phyloP scores from a whole-genome alignment of 2,329 filamentous ascomycete species.

The Ascomycota sp. region DNA sequence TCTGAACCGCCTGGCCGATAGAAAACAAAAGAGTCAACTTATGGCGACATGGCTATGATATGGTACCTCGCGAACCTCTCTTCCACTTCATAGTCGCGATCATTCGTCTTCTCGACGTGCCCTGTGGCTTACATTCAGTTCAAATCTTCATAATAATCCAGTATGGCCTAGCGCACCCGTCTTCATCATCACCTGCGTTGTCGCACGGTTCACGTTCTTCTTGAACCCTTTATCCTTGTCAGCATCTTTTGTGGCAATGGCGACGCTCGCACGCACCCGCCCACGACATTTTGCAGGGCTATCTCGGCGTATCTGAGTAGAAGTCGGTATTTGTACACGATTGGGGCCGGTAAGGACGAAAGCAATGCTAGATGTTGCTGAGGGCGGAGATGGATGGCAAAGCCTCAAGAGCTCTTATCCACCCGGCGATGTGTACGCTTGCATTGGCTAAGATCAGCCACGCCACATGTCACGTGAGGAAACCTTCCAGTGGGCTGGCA shows the following conservation, averaged over 20 bases:
- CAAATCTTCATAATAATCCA: too few species aligned
- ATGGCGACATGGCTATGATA: neutral
- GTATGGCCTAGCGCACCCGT: slow-evolving; percentile 35
- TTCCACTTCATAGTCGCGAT: slow-evolving; percentile 96
- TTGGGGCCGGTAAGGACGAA: neutral
- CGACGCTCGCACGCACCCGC: slow-evolving; percentile 27
- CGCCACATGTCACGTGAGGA: too few species aligned
- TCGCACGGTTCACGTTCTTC: slow-evolving; percentile 95
- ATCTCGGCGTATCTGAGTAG: neutral
- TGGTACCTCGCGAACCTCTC: slow-evolving; percentile 37
- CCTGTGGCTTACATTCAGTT: slow-evolving; percentile 20
- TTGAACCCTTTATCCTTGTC: slow-evolving; percentile 23
- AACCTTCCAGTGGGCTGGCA: too few species aligned
- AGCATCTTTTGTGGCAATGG: slow-evolving; percentile 10
- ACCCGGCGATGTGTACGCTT: too few species aligned
- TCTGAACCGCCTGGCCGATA: slow-evolving; percentile 51
- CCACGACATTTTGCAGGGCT: slow-evolving; percentile 38
- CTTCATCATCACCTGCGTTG: slow-evolving; percentile 99
- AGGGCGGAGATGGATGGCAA: too few species aligned
- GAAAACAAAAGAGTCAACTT: slow-evolving; percentile 4
- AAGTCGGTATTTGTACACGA: too few species aligned
- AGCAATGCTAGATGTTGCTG: too few species aligned
- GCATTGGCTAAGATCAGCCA: too few species aligned
- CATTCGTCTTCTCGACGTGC: slow-evolving; percentile 94
- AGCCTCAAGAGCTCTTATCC: too few species aligned